phyloP scores from a whole-genome alignment of 2,329 filamentous ascomycete species.

The Fusarium poae region DNA sequence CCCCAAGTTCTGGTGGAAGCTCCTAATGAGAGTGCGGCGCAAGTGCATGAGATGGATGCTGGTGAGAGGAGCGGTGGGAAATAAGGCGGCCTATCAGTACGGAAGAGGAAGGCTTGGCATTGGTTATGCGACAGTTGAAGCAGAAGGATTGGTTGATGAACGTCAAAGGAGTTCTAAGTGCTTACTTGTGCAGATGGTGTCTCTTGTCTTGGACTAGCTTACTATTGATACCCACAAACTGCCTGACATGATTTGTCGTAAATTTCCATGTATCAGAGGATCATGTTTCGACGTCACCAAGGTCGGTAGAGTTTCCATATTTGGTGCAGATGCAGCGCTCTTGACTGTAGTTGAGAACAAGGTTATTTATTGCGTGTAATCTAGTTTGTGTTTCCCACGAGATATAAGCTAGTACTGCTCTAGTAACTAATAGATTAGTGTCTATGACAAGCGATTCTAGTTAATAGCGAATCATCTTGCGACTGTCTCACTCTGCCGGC shows the following conservation, averaged over 20 bases:
- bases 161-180: constrained; percentile 20
- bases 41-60: constrained; percentile 27
- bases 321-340: background rate
- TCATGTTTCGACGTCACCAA: background rate
- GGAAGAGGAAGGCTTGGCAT: background rate
- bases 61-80: constrained; percentile 1
- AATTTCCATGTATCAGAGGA: background rate
- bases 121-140: background rate
- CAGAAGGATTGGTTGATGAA: constrained; percentile 3
- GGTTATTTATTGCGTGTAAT: background rate
- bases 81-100: constrained; percentile 4
- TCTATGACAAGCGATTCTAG: background rate
- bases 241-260: background rate
- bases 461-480: background rate
- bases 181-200: constrained; percentile 8
- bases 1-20: constrained; percentile 17
- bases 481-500: background rate
- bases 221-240: background rate
- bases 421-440: background rate
- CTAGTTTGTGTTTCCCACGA: background rate
- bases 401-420: background rate
- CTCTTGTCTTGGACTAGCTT: constrained; percentile 5
- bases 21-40: constrained; percentile 9
- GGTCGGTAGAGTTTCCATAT: background rate
- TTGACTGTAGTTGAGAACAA: background rate